These are phyloP conservation scores for Tolypocladium amazonense DNA, from an alignment of 2,329 filamentous ascomycete genomes.

Conservation along the genomic window DNA sequence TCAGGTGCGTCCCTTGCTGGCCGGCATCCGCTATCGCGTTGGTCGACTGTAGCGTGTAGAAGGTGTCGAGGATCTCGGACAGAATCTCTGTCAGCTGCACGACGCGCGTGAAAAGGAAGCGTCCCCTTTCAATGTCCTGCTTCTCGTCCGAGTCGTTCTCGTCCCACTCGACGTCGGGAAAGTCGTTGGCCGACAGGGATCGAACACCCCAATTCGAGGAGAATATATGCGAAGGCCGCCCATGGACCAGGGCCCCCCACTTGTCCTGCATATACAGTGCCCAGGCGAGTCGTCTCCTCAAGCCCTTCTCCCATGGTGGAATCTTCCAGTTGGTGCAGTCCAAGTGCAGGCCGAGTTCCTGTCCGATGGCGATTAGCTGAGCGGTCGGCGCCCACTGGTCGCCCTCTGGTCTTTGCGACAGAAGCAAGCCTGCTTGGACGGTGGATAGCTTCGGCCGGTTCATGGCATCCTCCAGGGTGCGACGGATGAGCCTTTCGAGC, in stretches of 20 bases:
- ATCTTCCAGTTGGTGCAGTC: constrained; percentile 85
- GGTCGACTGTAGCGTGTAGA: constrained; percentile 72
- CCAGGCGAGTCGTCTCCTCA: constrained; percentile 82
- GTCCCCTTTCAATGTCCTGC: constrained; percentile 55
- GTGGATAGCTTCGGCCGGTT: constrained; percentile 73
- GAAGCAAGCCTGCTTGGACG: constrained; percentile 63
- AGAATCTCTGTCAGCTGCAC: constrained; percentile 65
- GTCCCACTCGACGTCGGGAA: constrained; percentile 60
- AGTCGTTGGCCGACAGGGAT: constrained; percentile 54
- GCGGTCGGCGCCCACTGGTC: constrained; percentile 79
- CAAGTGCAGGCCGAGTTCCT: constrained; percentile 81
- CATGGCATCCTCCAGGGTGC: constrained; percentile 65
- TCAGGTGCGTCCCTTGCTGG: constrained; percentile 58
- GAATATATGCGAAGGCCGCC: constrained; percentile 68
- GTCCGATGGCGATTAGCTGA: constrained; percentile 75
- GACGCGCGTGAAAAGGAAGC: constrained; percentile 64
- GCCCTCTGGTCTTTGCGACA: constrained; percentile 65
- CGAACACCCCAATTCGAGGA: constrained; percentile 67
- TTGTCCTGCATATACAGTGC: constrained; percentile 90
- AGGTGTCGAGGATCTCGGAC: constrained; percentile 70
- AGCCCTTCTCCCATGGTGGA: constrained; percentile 73
- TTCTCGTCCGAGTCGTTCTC: constrained; percentile 51
- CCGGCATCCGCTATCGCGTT: constrained; percentile 56
- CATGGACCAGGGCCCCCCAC: constrained; percentile 79
- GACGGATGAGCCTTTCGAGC: constrained; percentile 63